These are phyloP conservation scores for Wickerhamiella bombiphila DNA, from an alignment of 805 yeast species.

Conservation along the genomic window DNA sequence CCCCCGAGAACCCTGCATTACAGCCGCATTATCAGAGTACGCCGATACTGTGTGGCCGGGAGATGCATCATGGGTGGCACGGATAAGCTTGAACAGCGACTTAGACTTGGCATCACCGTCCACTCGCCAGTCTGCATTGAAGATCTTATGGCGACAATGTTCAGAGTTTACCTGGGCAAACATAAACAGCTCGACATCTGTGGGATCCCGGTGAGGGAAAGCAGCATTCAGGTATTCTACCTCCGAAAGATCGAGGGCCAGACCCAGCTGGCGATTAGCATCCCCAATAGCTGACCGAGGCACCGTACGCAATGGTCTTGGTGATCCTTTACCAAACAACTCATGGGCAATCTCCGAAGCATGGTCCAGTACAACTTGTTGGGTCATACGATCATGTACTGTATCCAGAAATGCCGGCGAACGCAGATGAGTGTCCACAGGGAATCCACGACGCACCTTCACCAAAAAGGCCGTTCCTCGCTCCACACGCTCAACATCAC, in stretches of 20 bases:
- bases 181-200: constrained; percentile 96
- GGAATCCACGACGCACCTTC: constrained; percentile 56
- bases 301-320: constrained; percentile 61
- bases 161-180: constrained; percentile 99
- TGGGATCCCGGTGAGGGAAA: constrained; percentile 80
- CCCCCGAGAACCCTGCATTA: constrained; percentile 70
- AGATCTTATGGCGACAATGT: constrained; percentile 97
- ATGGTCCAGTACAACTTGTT: constrained; percentile 32
- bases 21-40: constrained; percentile 96
- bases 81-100: constrained; percentile 84
- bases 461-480: constrained; percentile 72
- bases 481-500: constrained; percentile 67
- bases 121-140: constrained; percentile 96
- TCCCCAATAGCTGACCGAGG: constrained; percentile 43
- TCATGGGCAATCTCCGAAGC: constrained; percentile 28
- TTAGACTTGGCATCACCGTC: constrained; percentile 63
- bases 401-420: constrained; percentile 49
- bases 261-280: constrained; percentile 74
- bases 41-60: constrained; percentile 83
- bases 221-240: constrained; percentile 75
- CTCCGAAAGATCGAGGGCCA: constrained; percentile 92
- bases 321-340: constrained; percentile 60
- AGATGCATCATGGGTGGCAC: constrained; percentile 56
- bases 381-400: constrained; percentile 92
- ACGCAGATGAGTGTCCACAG: constrained; percentile 39